phyloP scores from a whole-genome alignment of 331 rosid genomes.

The Rosa hybrid region DNA sequence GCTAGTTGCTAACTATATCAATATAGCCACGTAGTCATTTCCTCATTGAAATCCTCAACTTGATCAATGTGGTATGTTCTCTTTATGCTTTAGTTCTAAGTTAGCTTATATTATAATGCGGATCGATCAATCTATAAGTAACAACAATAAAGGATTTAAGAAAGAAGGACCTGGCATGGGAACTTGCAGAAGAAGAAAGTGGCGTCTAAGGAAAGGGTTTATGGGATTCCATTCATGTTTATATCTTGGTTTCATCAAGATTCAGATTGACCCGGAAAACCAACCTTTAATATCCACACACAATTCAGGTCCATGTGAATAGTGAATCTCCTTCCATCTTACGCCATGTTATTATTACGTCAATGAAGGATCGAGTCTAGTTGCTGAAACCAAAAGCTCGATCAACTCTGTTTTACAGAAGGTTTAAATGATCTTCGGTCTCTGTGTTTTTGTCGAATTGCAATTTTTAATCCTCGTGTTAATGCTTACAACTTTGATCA shows the following conservation, averaged over 20 bases:
- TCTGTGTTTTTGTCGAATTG: background rate
- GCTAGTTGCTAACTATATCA: background rate
- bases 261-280: constrained; percentile 13
- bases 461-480: background rate
- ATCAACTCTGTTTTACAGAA: background rate
- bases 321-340: constrained; percentile 24
- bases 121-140: background rate
- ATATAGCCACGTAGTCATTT: background rate
- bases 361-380: background rate
- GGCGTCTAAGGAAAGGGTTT: constrained; percentile 34
- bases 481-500: background rate
- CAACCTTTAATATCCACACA: background rate
- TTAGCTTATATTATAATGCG: background rate
- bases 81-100: background rate
- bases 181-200: constrained; percentile 23
- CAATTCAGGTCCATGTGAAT: constrained; percentile 15
- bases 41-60: background rate
- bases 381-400: background rate
- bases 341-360: constrained; percentile 18
- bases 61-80: constrained; percentile 2
- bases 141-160: background rate
- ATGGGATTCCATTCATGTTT: constrained; percentile 8
- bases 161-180: constrained; percentile 11
- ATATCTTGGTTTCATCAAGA: constrained; percentile 23
- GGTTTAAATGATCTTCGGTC: background rate